Base-by-base conservation (phyloP, 768 basidiomycete species). In the Boletus reticulatus region DNA sequence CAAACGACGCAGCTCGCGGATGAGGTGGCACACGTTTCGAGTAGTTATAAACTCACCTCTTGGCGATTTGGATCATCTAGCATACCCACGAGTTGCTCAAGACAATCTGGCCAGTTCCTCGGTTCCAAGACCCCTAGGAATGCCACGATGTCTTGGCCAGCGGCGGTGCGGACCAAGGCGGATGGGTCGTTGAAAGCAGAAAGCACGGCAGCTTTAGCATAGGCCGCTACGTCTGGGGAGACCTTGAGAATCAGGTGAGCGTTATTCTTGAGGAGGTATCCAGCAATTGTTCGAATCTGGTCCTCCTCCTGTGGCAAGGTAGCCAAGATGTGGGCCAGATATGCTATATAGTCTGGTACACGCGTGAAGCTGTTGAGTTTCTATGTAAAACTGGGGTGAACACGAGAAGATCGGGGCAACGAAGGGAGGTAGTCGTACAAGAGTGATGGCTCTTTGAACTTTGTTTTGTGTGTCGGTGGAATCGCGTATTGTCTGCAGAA, bases 191-290 rank as follows among this genome's bases (percentile, higher is more conserved):
- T 81, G 74, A 98, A 97, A 16, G 91, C 90, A 60, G 84, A 80
- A 7, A 94, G 83, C 31, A 93, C 83, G 44, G 88, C 82, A 31
- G 75, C 75, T 73, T 94, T 91, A 60, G 90, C 84, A 67, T 85
- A 91, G 47, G 83, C 77, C 31, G 82, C 78, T 20, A 94, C 88
- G 45, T 86, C 82, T 17, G 80, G 77, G 22, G 84, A 76, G 8
- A 85, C 81, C 45, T 78, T 80, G 51, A 94, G 78, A 68, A 94
- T 86, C 61, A 89, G 80, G 55, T 85, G 82, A 43, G 92, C 83
- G 66, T 94, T 94, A 74, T 99, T 98, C 84, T 99, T 99, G 73
- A 99, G 84, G 22, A 98, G 80, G 65, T 98, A 92, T 42, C 96
- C 96, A 24, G 96, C 95, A 76, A 98, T 95, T 56, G 92, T 91